phyloP scores from a whole-genome alignment of 176 grass and related monocot genomes.

The Thinopyrum elongatum region DNA sequence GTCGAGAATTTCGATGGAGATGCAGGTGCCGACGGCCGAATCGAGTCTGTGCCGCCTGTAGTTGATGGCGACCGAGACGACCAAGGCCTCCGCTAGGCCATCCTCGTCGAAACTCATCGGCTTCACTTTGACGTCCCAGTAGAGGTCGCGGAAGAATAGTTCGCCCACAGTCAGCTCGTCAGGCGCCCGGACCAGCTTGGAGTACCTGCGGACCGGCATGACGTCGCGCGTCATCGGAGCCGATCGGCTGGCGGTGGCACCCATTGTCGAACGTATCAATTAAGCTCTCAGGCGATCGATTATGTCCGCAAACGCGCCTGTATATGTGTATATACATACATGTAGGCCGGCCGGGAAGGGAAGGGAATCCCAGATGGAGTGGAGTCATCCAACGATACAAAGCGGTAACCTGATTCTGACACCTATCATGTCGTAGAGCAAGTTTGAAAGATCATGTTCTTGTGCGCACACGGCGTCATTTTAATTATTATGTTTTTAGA shows the following conservation, averaged over 20 bases:
- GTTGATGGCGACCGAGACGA: not conserved
- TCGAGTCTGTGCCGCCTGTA: not conserved
- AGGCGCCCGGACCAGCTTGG: not conserved
- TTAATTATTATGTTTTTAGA: no score
- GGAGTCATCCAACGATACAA: no score
- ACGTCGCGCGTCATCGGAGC: not conserved
- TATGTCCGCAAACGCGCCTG: no score
- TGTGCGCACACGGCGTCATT: no score
- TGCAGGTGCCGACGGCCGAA: not conserved
- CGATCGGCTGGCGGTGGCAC: not conserved
- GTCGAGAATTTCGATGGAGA: not conserved
- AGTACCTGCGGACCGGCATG: not conserved
- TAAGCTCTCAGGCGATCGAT: no score
- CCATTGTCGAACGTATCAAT: not conserved
- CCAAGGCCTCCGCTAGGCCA: not conserved
- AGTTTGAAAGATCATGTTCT: no score
- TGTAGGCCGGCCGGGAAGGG: no score
- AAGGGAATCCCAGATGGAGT: no score
- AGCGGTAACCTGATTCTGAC: no score
- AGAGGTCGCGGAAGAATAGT: not conserved
- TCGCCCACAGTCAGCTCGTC: no score
- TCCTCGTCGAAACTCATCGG: not conserved
- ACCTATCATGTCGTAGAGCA: no score
- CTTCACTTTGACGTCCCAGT: not conserved
- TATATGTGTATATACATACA: no score